These are phyloP conservation scores for Coccomyxa sp. DNA, from an alignment of 139 green algal species.

Conservation along the genomic window DNA sequence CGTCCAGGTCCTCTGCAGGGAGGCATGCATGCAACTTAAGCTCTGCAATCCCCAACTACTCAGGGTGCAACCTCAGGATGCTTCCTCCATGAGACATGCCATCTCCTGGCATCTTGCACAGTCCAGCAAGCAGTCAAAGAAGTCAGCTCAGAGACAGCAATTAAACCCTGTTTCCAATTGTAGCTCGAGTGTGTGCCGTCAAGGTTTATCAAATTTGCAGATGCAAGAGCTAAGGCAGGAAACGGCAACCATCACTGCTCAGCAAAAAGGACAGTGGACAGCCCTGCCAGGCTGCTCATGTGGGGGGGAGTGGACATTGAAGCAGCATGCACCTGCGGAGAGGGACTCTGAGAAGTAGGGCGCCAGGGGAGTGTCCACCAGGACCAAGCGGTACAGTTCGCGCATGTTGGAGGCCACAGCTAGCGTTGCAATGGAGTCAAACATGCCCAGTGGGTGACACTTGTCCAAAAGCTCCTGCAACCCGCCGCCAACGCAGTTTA, in stretches of 20 bases:
- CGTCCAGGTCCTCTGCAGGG: conserved; percentile 87
- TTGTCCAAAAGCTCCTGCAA: conserved; percentile 94
- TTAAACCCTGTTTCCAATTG: too few relatives aligned
- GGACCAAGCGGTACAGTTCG: conserved; percentile 94
- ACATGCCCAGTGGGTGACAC: conserved; percentile 97
- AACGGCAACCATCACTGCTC: too few relatives aligned
- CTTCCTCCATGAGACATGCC: not conserved
- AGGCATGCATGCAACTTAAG: not conserved
- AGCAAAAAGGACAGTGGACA: too few relatives aligned
- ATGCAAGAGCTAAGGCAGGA: too few relatives aligned
- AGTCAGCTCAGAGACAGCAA: too few relatives aligned
- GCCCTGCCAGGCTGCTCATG: too few relatives aligned
- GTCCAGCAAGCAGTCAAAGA: not conserved
- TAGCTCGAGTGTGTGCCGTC: too few relatives aligned
- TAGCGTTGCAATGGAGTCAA: conserved; percentile 93
- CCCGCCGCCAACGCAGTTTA: not conserved
- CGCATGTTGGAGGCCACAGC: conserved; percentile 94
- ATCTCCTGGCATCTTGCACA: not conserved
- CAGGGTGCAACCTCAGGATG: not conserved
- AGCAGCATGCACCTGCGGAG: conserved; percentile 15
- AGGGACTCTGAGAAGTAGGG: conserved; percentile 83
- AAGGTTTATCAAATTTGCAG: too few relatives aligned
- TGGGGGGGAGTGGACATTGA: too few relatives aligned
- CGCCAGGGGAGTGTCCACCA: conserved; percentile 89
- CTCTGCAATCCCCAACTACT: not conserved